Evolutionary conservation across 2,329 filamentous ascomycete genomes (phyloP).

Genomic region (Colletotrichum sansevieriae): DNA sequence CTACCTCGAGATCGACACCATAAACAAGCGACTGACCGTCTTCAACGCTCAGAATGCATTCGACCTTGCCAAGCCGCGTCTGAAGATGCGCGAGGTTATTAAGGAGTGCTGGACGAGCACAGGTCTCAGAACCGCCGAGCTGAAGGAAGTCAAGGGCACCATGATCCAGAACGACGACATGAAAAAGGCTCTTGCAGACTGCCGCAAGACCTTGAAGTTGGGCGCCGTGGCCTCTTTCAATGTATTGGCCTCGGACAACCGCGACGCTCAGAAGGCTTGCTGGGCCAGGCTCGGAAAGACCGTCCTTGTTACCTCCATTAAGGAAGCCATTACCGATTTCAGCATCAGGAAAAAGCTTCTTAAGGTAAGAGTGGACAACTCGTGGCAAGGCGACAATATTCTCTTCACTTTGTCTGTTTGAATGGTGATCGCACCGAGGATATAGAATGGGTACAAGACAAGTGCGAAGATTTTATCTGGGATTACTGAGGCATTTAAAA

Average conservation of each 20-base stretch:
- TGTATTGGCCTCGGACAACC: not conserved
- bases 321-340: not conserved
- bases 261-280: not conserved
- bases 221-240: not conserved
- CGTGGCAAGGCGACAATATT: not conserved
- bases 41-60: not conserved
- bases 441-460: not conserved
- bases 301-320: not conserved
- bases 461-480: not conserved
- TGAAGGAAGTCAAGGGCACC: not conserved
- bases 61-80: not conserved
- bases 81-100: conserved; percentile 7
- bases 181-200: not conserved
- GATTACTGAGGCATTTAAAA: not conserved
- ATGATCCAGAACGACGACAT: not conserved
- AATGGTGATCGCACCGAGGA: not conserved
- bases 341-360: not conserved
- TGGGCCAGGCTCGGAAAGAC: conserved; percentile 4
- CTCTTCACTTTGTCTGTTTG: conserved; percentile 1
- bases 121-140: not conserved
- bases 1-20: not conserved
- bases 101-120: conserved; percentile 9
- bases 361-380: not conserved
- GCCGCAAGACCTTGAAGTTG: not conserved
- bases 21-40: conserved; percentile 1